phyloP scores from a whole-genome alignment of 345 rosid species.

The Laguncularia racemosa region DNA sequence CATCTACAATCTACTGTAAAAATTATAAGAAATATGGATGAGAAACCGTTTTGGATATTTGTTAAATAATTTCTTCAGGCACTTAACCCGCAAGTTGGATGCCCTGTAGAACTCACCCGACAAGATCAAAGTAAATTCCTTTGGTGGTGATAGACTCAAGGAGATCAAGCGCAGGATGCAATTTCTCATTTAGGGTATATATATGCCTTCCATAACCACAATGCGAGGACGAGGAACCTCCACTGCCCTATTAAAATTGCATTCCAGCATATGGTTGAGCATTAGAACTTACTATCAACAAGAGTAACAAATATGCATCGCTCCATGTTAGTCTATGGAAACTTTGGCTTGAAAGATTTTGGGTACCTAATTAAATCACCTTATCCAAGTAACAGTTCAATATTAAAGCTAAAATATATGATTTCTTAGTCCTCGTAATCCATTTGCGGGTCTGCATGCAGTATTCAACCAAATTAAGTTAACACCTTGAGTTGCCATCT shows the following conservation, averaged over 20 bases:
- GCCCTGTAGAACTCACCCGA: slow-evolving; percentile 86
- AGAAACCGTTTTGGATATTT: slow-evolving; percentile 90
- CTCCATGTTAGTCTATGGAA: too few species aligned
- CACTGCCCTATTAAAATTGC: slow-evolving; percentile 47
- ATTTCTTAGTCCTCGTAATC: too few species aligned
- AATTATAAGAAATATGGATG: slow-evolving; percentile 13
- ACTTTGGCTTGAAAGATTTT: too few species aligned
- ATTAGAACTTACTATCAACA: too few species aligned
- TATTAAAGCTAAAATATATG: too few species aligned
- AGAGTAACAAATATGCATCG: too few species aligned
- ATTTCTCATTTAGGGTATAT: slow-evolving; percentile 72
- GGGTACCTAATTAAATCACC: too few species aligned
- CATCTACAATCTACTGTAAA: background rate
- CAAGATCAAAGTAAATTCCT: slow-evolving; percentile 96
- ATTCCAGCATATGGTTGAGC: background rate
- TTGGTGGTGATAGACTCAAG: slow-evolving; percentile 98
- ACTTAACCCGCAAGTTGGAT: slow-evolving; percentile 97
- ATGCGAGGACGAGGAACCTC: slow-evolving; percentile 89
- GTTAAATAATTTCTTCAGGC: slow-evolving; percentile 98
- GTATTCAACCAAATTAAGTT: too few species aligned
- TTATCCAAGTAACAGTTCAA: too few species aligned
- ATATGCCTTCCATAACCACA: slow-evolving; percentile 93
- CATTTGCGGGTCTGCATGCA: too few species aligned
- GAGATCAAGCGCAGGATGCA: slow-evolving; percentile 81
- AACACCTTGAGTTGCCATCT: too few species aligned